Percentiles rank a stretch among this genome's conserved stretches.
Conservation (phyloP, 140 eudicot species). For the Bidens hawaiensis region DNA sequence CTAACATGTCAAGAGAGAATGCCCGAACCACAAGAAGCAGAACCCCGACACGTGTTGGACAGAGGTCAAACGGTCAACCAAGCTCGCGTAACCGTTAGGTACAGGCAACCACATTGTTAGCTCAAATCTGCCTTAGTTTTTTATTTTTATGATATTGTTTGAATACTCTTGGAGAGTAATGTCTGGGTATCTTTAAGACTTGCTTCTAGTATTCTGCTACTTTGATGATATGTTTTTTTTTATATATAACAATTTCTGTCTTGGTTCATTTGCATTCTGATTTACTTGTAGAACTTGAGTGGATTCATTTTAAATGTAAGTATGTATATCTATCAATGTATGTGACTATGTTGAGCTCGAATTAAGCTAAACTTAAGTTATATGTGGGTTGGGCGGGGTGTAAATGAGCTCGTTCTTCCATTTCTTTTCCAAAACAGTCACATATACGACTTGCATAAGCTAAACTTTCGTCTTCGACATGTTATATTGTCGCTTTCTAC, state of each 20-base stretch:
- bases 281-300: slow-evolving; percentile 24
- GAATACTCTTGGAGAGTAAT: background rate
- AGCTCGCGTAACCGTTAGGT: slow-evolving; percentile 18
- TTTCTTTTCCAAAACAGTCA: too few species aligned
- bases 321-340: background rate
- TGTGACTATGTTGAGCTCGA: background rate
- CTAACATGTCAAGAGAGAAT: background rate
- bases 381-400: too few species aligned
- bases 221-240: slow-evolving; percentile 5
- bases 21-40: slow-evolving; percentile 14
- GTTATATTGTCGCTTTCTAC: too few species aligned
- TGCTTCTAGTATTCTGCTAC: slow-evolving; percentile 2
- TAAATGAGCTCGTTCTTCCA: too few species aligned
- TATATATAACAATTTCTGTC: background rate
- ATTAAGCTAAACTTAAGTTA: too few species aligned
- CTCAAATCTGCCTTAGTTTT: slow-evolving; percentile 14
- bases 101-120: slow-evolving; percentile 11
- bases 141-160: background rate
- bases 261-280: slow-evolving; percentile 4
- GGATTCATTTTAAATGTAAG: slow-evolving; percentile 9
- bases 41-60: slow-evolving; percentile 1
- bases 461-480: too few species aligned
- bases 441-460: too few species aligned
- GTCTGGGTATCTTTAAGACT: background rate
- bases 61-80: slow-evolving; percentile 18